Evolutionary conservation across 345 rosid genomes (phyloP).

Genomic region (Zanthoxylum bungeanum): DNA sequence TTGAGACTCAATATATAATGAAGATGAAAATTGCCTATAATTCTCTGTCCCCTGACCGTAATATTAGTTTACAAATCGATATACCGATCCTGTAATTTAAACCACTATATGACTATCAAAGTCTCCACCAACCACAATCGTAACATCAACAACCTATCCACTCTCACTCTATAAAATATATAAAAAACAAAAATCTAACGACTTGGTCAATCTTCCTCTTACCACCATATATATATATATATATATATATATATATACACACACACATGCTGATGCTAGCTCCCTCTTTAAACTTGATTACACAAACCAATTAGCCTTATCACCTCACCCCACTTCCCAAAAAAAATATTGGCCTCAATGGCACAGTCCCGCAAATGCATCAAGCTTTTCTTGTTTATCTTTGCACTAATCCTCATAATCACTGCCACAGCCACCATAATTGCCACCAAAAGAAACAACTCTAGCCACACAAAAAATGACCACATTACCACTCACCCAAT

Average conservation of each 20-base stretch:
- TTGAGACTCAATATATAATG: too few relatives aligned
- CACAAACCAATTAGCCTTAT: neutral
- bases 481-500: conserved; percentile 24
- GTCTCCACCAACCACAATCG: too few relatives aligned
- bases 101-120: too few relatives aligned
- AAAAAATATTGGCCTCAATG: conserved; percentile 2
- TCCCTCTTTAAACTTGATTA: neutral
- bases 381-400: conserved; percentile 23
- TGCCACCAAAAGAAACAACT: conserved; percentile 11
- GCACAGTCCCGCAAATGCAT: conserved; percentile 8
- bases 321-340: too few relatives aligned
- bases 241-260: too few relatives aligned
- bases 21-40: too few relatives aligned
- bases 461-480: neutral
- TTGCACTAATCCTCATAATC: conserved; percentile 19
- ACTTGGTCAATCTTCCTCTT: neutral
- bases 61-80: too few relatives aligned
- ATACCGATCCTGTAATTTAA: too few relatives aligned
- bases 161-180: neutral
- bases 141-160: too few relatives aligned
- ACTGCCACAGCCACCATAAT: conserved; percentile 4
- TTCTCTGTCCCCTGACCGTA: too few relatives aligned
- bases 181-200: neutral
- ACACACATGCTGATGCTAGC: too few relatives aligned
- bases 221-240: neutral